Evolutionary conservation across 2,329 filamentous ascomycete species (phyloP).

Genomic region (Fusarium compactum): DNA sequence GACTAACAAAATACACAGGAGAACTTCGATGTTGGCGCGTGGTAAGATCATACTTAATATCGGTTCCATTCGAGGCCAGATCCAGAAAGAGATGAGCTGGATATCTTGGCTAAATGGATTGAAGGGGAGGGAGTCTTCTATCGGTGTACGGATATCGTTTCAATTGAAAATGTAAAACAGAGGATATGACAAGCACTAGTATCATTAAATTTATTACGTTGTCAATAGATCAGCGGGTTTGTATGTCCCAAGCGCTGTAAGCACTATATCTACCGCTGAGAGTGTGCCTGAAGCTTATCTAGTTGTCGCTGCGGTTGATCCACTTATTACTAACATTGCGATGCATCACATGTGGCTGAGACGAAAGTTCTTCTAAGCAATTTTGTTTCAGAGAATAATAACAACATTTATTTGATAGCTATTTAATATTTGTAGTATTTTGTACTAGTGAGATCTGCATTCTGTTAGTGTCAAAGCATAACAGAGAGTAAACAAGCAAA

Average conservation of each 20-base stretch:
- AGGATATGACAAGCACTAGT: slow-evolving; percentile 39
- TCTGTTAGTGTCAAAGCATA: slow-evolving; percentile 36
- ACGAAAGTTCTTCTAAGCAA: not conserved
- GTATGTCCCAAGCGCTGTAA: not conserved
- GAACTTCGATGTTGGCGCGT: slow-evolving; percentile 92
- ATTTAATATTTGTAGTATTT: too few relatives aligned
- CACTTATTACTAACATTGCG: not conserved
- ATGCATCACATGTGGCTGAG: not conserved
- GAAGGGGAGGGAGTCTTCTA: slow-evolving; percentile 37
- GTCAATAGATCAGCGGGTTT: not conserved
- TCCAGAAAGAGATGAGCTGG: slow-evolving; percentile 7
- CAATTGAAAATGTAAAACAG: slow-evolving; percentile 50
- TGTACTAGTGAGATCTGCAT: slow-evolving; percentile 1
- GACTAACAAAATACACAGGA: slow-evolving; percentile 69
- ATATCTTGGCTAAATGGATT: slow-evolving; percentile 37
- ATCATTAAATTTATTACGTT: slow-evolving; percentile 20
- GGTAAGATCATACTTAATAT: slow-evolving; percentile 64
- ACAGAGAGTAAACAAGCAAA: slow-evolving; percentile 14
- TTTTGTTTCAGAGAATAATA: not conserved
- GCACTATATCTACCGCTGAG: not conserved
- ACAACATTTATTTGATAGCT: not conserved
- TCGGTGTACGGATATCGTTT: slow-evolving; percentile 40
- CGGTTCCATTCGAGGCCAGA: slow-evolving; percentile 2
- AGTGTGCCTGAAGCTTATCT: not conserved
- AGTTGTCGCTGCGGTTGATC: not conserved